Evolutionary conservation across 768 basidiomycete genomes (phyloP).

Genomic region (Lentinula sp.): DNA sequence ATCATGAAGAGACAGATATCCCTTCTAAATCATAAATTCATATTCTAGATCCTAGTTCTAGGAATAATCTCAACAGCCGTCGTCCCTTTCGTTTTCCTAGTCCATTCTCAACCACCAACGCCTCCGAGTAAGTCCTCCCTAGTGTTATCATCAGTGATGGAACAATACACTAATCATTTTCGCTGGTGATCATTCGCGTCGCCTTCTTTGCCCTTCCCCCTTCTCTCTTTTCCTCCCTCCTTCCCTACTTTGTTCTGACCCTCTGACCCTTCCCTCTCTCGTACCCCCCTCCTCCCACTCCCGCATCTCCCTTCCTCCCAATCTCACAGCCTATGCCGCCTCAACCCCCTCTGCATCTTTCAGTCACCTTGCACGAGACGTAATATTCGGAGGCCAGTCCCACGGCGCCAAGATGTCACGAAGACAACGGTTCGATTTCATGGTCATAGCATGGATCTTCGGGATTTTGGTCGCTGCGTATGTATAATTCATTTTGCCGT

Average conservation of each 20-base stretch:
- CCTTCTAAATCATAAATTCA: too few relatives aligned
- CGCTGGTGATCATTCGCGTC: too few relatives aligned
- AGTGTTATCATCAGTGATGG: too few relatives aligned
- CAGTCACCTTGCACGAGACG: conserved; percentile 32
- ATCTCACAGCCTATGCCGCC: conserved; percentile 53
- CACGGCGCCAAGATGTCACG: conserved; percentile 51
- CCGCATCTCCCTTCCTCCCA: too few relatives aligned
- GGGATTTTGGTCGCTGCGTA: conserved; percentile 61
- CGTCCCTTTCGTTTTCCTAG: conserved; percentile 52
- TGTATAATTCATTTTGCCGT: conserved; percentile 16
- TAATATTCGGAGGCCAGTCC: conserved; percentile 44
- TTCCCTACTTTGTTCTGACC: background rate
- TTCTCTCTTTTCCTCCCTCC: too few relatives aligned
- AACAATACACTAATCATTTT: too few relatives aligned
- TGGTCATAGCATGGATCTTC: conserved; percentile 52
- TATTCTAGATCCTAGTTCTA: conserved; percentile 55
- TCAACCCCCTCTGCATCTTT: conserved; percentile 54
- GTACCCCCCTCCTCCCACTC: too few relatives aligned
- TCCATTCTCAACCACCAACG: conserved; percentile 58
- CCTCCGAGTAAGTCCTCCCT: conserved; percentile 59
- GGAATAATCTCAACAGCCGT: conserved; percentile 65
- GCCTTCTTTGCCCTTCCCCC: too few relatives aligned
- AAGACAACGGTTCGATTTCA: conserved; percentile 68
- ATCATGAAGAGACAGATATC: too few relatives aligned
- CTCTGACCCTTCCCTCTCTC: too few relatives aligned